Evolutionary conservation across 2,329 filamentous ascomycete genomes (phyloP).

Genomic region (Fusarium lateritium): DNA sequence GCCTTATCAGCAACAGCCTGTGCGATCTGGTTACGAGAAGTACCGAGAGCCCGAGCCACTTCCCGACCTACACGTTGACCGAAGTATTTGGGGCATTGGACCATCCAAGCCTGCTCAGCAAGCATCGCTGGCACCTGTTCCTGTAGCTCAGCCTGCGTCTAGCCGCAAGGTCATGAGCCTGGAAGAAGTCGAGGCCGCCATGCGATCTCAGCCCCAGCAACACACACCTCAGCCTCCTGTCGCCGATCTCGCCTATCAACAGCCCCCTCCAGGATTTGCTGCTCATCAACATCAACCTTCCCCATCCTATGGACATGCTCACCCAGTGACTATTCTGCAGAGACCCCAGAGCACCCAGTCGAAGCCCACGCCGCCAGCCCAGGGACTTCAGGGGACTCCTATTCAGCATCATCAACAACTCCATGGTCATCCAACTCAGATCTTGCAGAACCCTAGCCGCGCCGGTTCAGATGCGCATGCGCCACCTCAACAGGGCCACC

Average conservation of each 20-base stretch:
- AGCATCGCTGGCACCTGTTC: conserved; percentile 51
- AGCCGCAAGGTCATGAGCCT: conserved; percentile 91
- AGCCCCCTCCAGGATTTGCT: conserved; percentile 46
- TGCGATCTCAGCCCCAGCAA: conserved; percentile 79
- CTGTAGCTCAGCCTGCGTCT: conserved; percentile 45
- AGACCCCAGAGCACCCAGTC: conserved; percentile 62
- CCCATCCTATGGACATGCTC: conserved; percentile 58
- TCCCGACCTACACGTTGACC: conserved; percentile 92
- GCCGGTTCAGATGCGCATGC: conserved; percentile 65
- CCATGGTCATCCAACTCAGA: conserved; percentile 76
- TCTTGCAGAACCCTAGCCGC: conserved; percentile 84
- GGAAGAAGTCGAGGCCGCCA: conserved; percentile 95
- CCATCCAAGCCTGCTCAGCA: conserved; percentile 63
- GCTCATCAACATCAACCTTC: conserved; percentile 52
- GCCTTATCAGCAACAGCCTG: conserved; percentile 66
- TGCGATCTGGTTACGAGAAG: conserved; percentile 89
- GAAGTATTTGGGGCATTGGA: conserved; percentile 89
- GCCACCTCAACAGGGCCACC: conserved; percentile 53
- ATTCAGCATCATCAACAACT: conserved; percentile 56
- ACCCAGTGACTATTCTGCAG: conserved; percentile 70
- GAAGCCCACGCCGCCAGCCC: conserved; percentile 58
- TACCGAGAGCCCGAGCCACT: conserved; percentile 88
- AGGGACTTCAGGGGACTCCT: conserved; percentile 47
- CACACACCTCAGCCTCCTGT: conserved; percentile 55
- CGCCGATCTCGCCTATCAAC: conserved; percentile 50